These are phyloP conservation scores for Coemansia sp. DNA, from an alignment of 192 early-diverging fungal genomes.

Conservation along the genomic window DNA sequence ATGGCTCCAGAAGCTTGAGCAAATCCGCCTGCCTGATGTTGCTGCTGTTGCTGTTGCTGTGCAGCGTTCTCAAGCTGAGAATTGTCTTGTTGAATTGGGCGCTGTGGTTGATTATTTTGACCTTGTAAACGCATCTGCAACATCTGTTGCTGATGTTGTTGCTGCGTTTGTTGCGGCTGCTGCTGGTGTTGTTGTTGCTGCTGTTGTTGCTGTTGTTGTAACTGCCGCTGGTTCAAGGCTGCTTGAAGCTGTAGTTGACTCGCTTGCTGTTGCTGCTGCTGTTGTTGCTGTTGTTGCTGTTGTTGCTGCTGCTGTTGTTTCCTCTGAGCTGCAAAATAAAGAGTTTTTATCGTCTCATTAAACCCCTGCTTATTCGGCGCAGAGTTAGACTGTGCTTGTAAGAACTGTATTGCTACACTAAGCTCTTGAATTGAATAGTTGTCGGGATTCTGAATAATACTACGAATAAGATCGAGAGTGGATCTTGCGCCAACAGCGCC, in stretches of 20 bases:
- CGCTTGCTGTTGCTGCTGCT: constrained; percentile 13
- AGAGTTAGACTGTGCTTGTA: constrained; percentile 18
- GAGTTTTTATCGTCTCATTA: constrained; percentile 8
- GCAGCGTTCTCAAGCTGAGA: constrained; percentile 21
- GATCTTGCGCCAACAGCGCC: constrained; percentile 8
- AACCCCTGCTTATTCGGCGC: constrained; percentile 10
- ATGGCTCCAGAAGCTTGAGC: background rate
- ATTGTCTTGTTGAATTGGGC: constrained; percentile 18
- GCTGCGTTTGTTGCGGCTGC: constrained; percentile 12
- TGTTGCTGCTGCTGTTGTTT: constrained; percentile 12
- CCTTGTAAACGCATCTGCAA: constrained; percentile 24
- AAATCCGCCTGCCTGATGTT: background rate
- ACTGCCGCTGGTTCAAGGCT: constrained; percentile 7
- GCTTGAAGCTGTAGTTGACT: constrained; percentile 1
- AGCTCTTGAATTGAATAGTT: constrained; percentile 29
- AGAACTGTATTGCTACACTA: constrained; percentile 13
- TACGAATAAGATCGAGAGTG: constrained; percentile 9
- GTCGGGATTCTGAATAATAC: constrained; percentile 27
- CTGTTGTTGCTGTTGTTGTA: constrained; percentile 7
- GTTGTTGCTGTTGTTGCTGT: constrained; percentile 23
- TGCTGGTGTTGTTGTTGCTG: constrained; percentile 24
- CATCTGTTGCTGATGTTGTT: constrained; percentile 26
- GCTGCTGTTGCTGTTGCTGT: constrained; percentile 20
- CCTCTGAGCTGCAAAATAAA: constrained; percentile 18
- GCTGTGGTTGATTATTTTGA: constrained; percentile 21